Percentiles rank a stretch among this genome's conserved stretches.
Evolutionary conservation across 306 rosid species (phyloP).

Genomic region (Comarum palustre): DNA sequence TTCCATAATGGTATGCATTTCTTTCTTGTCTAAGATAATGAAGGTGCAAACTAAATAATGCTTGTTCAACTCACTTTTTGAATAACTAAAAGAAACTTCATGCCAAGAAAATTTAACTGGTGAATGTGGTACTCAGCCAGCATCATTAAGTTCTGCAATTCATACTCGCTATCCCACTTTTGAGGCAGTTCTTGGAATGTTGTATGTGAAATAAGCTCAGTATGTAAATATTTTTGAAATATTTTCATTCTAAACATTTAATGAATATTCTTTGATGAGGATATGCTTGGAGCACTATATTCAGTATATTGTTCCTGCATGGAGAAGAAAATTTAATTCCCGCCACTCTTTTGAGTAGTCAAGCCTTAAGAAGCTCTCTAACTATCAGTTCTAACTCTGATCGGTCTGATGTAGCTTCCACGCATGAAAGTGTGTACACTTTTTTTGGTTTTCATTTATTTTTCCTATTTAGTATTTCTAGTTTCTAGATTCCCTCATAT

Average conservation of each 20-base stretch:
- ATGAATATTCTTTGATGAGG: background rate
- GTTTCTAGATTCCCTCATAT: background rate
- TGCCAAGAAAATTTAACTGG: conserved; percentile 1
- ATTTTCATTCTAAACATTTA: background rate
- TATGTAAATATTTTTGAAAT: background rate
- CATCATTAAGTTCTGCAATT: background rate
- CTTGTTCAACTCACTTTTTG: background rate
- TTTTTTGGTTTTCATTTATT: background rate
- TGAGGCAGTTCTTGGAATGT: background rate
- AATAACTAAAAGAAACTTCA: background rate
- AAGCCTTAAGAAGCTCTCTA: background rate
- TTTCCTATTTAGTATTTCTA: background rate
- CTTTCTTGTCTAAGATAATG: conserved; percentile 9
- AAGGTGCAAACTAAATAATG: conserved; percentile 1
- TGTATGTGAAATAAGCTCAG: background rate
- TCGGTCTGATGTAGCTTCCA: background rate
- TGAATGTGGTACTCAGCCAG: background rate
- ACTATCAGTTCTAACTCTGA: background rate
- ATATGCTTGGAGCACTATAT: background rate
- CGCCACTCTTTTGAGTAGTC: background rate
- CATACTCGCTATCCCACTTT: background rate
- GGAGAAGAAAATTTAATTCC: background rate
- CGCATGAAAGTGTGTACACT: background rate
- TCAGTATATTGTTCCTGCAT: background rate
- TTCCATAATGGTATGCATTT: conserved; percentile 74